Evolutionary conservation across 2,329 filamentous ascomycete species (phyloP), one percentile per base, ranked within the genome.

Genomic region (Colletotrichum spinosum): DNA sequence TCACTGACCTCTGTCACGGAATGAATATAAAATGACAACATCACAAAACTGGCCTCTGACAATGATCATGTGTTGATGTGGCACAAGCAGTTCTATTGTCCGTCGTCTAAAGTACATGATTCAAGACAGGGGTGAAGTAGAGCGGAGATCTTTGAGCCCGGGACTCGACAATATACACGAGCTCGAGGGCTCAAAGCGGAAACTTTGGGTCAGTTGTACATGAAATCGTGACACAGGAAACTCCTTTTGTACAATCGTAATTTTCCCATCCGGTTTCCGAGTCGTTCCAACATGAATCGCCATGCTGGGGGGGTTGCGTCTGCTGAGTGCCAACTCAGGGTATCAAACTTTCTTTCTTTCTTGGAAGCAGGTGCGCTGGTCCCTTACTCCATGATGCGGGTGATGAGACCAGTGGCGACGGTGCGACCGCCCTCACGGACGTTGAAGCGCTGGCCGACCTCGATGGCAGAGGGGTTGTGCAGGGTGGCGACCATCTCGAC

Each of bases 381-480:
- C 51, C 56, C 71, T 83, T 86, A 88, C 75, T 86, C 80, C 58
- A 88, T 69, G 75, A 96, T 90, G 74, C 90, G 89, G 70, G 92
- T 96, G 73, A 94, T 86, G 72, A 96, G 84, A 79, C 92, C 92
- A 73, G 92, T 96, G 72, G 92, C 92, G 64, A 96, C 92, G 67
- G 92, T 96, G 73, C 93, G 89, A 74, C 95, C 94, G 84, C 96
- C 96, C 86, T 99, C 96, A 81, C 96, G 93, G 77, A 99, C 90
- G 86, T 98, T 99, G 88, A 99, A 96, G 74, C 96, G 92, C 85
- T 97, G 93, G 73, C 96, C 95, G 69, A 88, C 83, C 84, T 99
- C 96, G 69, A 97, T 82, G 66, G 95, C 95, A 75, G 97, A 88
- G 69, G 95, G 93, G 81, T 92, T 85, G 81, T 93, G 88, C 76